Conservation (phyloP, 2,329 filamentous ascomycete genomes). For the Cladophialophora yegresii region DNA sequence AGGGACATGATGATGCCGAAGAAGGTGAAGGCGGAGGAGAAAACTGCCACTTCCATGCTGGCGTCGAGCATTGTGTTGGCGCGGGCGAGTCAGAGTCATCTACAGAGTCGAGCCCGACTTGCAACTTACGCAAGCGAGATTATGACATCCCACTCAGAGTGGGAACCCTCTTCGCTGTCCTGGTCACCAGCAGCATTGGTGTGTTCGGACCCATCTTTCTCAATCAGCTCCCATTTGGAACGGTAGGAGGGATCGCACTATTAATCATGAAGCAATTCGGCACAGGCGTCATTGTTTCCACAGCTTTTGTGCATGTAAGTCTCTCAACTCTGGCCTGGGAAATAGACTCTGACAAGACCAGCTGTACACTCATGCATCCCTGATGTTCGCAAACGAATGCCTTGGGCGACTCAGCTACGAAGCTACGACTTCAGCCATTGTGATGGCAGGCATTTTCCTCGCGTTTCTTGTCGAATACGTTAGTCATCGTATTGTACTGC, state of each 20-base stretch:
- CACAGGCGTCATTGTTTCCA: slow-evolving; percentile 46
- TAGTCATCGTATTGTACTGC: slow-evolving; percentile 59
- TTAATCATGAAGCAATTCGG: slow-evolving; percentile 65
- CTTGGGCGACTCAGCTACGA: slow-evolving; percentile 68
- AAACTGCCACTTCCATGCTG: slow-evolving; percentile 73
- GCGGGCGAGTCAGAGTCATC: slow-evolving; percentile 37
- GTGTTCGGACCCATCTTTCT: slow-evolving; percentile 69
- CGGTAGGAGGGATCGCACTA: slow-evolving; percentile 54
- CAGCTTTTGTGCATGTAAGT: slow-evolving; percentile 46
- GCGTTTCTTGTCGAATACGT: slow-evolving; percentile 72
- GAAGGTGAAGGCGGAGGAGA: slow-evolving; percentile 42
- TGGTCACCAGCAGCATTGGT: slow-evolving; percentile 67
- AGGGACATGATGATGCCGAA: slow-evolving; percentile 36
- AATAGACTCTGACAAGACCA: slow-evolving; percentile 40
- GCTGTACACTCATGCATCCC: slow-evolving; percentile 70
- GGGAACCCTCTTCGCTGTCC: slow-evolving; percentile 71
- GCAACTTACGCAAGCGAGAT: slow-evolving; percentile 46
- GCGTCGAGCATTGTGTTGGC: slow-evolving; percentile 66
- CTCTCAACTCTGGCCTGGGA: background rate
- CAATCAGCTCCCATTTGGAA: slow-evolving; percentile 58
- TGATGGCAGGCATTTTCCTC: slow-evolving; percentile 73
- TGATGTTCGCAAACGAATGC: slow-evolving; percentile 73
- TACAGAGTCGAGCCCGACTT: slow-evolving; percentile 40
- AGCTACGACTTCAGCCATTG: slow-evolving; percentile 67
- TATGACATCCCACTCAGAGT: slow-evolving; percentile 71